phyloP scores from a whole-genome alignment of 2,329 filamentous ascomycete genomes.

The Ploettnerulaceae sp. region DNA sequence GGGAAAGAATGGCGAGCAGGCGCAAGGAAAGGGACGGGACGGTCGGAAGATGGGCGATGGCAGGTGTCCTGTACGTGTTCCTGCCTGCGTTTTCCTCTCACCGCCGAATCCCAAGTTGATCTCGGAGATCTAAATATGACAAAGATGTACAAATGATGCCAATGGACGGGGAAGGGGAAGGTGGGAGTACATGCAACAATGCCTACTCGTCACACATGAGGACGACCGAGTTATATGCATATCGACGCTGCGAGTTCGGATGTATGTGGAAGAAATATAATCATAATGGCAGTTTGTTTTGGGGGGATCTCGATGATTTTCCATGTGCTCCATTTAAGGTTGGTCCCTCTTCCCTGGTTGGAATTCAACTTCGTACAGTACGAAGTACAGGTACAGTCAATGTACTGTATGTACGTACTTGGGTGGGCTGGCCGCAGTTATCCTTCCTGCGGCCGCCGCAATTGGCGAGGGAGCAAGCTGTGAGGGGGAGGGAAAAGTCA shows the following conservation, averaged over 20 bases:
- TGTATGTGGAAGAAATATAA: no score
- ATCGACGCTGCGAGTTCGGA: not conserved
- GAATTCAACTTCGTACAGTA: no score
- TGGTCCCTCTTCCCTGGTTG: constrained; percentile 1
- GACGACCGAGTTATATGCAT: constrained; percentile 1
- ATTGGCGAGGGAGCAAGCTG: not conserved
- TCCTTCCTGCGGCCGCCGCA: not conserved
- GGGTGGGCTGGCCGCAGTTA: not conserved
- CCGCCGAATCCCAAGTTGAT: constrained; percentile 1
- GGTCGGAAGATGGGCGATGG: constrained; percentile 1
- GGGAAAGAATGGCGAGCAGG: not conserved
- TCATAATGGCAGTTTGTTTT: no score
- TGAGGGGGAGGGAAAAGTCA: not conserved
- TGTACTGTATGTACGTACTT: no score
- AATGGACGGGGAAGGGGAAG: no score
- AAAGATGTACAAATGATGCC: not conserved
- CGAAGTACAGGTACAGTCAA: no score
- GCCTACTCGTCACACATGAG: constrained; percentile 1
- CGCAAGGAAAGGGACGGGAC: constrained; percentile 1
- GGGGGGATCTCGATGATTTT: no score
- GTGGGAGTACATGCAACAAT: not conserved
- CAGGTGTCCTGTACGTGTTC: not conserved
- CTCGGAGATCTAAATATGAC: not conserved
- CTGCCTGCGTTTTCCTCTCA: not conserved
- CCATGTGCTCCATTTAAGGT: constrained; percentile 8